phyloP scores from a whole-genome alignment of 176 grass and related monocot genomes.

The barley (Hordeum vulgare) region DNA sequence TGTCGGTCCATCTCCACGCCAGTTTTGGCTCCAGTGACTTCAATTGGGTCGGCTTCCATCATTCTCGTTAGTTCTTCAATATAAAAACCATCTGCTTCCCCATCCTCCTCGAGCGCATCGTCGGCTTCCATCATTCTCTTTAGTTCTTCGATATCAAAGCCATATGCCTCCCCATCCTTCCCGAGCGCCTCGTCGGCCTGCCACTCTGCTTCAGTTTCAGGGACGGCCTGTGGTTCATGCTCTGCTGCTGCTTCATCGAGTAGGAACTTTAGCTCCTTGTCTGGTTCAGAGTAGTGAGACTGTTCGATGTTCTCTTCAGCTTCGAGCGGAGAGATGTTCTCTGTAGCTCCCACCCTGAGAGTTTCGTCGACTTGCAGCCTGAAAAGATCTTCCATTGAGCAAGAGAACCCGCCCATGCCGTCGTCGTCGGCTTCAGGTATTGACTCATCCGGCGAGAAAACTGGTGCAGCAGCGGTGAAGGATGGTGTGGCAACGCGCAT shows the following conservation, averaged over 20 bases:
- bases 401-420: too few relatives aligned
- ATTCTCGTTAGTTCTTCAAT: conserved; percentile 41
- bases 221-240: too few relatives aligned
- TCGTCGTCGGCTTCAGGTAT: not conserved
- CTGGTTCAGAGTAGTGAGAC: too few relatives aligned
- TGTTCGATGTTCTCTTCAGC: too few relatives aligned
- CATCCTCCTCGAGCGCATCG: not conserved
- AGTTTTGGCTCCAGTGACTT: not conserved
- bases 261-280: too few relatives aligned
- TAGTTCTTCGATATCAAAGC: conserved; percentile 45
- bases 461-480: too few relatives aligned
- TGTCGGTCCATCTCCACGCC: not conserved
- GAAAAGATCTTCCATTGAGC: too few relatives aligned
- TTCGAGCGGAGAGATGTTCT: too few relatives aligned
- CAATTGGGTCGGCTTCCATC: conserved; percentile 43
- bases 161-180: not conserved
- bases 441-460: conserved; percentile 28
- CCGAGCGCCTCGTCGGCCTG: not conserved
- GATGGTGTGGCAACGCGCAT: not conserved
- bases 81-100: conserved; percentile 24
- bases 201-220: not conserved
- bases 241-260: too few relatives aligned
- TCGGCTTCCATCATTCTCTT: conserved; percentile 48
- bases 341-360: too few relatives aligned
- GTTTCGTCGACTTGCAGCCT: conserved; percentile 5